Base-by-base conservation (phyloP, 2,329 filamentous ascomycete species). In the Venturia carpophila region DNA sequence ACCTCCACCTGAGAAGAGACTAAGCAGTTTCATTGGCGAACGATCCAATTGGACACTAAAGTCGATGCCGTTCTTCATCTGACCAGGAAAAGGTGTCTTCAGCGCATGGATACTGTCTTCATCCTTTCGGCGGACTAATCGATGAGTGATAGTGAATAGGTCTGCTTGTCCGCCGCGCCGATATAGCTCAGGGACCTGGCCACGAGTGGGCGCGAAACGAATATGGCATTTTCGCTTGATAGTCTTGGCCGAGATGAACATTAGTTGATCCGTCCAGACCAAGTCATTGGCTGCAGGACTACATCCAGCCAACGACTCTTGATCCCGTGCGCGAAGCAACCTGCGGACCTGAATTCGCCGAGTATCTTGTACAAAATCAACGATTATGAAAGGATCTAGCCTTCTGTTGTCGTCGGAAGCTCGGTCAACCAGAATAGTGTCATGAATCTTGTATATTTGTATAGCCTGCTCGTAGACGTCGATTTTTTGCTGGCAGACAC, bases 1-100 rank as follows among this genome's bases (percentile, higher is more conserved):
- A 0, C 91, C 90, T 21, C 88, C 87, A 0, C 91, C 91, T 68
- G 87, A 91, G 70, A 91, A 95, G 0, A 94, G 76, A 68, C 91
- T 89, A 3, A 65, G 63, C 6, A 49, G 30, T 15, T 60, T 49
- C 30, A 65, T 43, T 41, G 37, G 27, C 9, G 56, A 5, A 27
- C 45, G 17, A 4, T 45, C 11, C 15, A 10, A 15, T 47, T 47
- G 2, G 13, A 30, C 19, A 24, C 13, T 24, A 10, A 49, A 9
- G 13, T 43, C 42, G 37, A 15, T 19, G 1, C 60, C 60, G 7
- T 43, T 19, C 6, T 7, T 52, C 58, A 61, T 61, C 10, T 37
- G 58, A 15, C 58, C 37, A 17, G 58, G 58, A 19, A 43, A 11
- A 5, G 39, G 21, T 17, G 4, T 17, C 2, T 21, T n/a, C 24